These are phyloP conservation scores for Scheffersomyces parashehatae DNA, from an alignment of 1,139 yeast genomes.

Conservation along the genomic window DNA sequence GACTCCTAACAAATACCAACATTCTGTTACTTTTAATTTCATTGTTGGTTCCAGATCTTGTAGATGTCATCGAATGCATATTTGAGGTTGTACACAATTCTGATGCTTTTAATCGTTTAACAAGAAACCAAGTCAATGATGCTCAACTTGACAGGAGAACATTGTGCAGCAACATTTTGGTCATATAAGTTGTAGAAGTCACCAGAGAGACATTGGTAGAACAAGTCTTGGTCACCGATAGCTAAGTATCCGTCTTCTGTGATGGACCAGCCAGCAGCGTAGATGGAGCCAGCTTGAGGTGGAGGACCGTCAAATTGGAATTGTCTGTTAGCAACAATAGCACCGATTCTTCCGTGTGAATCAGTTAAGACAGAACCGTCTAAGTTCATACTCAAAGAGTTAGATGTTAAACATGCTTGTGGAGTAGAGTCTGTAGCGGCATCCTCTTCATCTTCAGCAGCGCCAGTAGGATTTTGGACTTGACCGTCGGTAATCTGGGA, in stretches of 20 bases:
- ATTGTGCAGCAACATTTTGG: conserved; percentile 64
- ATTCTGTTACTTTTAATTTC: too few species aligned
- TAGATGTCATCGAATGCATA: too few species aligned
- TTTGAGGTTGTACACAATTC: too few species aligned
- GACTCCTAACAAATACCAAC: too few species aligned
- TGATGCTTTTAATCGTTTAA: conserved; percentile 25
- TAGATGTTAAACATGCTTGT: conserved; percentile 49
- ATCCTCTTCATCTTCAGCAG: conserved; percentile 6
- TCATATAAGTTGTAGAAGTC: conserved; percentile 82
- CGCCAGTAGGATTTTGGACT: conserved; percentile 23
- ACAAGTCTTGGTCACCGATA: conserved; percentile 60
- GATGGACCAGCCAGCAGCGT: conserved; percentile 83
- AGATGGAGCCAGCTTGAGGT: conserved; percentile 87
- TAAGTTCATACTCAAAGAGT: conserved; percentile 59
- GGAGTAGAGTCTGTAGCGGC: conserved; percentile 11
- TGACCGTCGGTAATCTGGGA: conserved; percentile 47
- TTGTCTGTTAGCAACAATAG: conserved; percentile 83
- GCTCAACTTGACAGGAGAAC: conserved; percentile 62
- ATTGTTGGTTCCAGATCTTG: too few species aligned
- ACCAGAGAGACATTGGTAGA: conserved; percentile 82
- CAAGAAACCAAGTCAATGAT: conserved; percentile 66
- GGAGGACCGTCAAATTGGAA: conserved; percentile 91
- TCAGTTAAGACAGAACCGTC: conserved; percentile 58
- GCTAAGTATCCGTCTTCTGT: conserved; percentile 67
- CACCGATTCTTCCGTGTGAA: conserved; percentile 69